Base-by-base conservation (phyloP, 116 monocot species). In the Dioscorea cayenensis region DNA sequence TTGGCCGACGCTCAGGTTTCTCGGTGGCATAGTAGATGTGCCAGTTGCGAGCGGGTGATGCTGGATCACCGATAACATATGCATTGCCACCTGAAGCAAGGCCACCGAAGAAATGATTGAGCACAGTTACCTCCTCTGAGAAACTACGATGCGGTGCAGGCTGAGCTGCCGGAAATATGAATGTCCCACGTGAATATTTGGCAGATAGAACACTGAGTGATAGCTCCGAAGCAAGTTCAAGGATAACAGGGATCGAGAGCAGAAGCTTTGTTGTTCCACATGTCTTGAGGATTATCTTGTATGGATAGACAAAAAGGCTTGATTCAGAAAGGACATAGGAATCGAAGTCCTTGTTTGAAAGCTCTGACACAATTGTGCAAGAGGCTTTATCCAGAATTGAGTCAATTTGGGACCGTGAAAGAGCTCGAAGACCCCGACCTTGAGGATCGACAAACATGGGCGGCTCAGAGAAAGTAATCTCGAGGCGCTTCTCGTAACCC, bases 241-340 rank as follows among this genome's bases (percentile, higher is more conserved):
- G 79, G 35, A 92, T 83, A 37, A 68, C 77, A 2, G 92, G 88
- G 63, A 92, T 80, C 1, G 92, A 74, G 0, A 79, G 70, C 3
- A 92, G 83, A 22, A 92, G 88, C 75, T 79, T 84, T 22, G 92
- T 92, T 14, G 92, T 92, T 14, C 92, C 92, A 48, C 92, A 92
- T 14, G 92, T 92, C 67, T 92, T 92, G 23, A 92, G 73, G 63
- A 92, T 82, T 1, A 92, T 72, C 84, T 80, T 92, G 50, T 75
- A 43, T 8, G 88, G 85, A 66, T 84, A 94, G 13, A 94, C 64
- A 76, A 94, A 94, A 16, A 90, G 82, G 75, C 90, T 90, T 0
- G 90, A 90, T 60, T 90, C 90, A 25, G 90, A 90, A 29, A 92
- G 88, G 59, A 92, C 88, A 66, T 92, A 92, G 0, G 92, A 92